Conservation (phyloP, 1,284 basidiomycete genomes). For the Paramarasmius palmivorus region DNA sequence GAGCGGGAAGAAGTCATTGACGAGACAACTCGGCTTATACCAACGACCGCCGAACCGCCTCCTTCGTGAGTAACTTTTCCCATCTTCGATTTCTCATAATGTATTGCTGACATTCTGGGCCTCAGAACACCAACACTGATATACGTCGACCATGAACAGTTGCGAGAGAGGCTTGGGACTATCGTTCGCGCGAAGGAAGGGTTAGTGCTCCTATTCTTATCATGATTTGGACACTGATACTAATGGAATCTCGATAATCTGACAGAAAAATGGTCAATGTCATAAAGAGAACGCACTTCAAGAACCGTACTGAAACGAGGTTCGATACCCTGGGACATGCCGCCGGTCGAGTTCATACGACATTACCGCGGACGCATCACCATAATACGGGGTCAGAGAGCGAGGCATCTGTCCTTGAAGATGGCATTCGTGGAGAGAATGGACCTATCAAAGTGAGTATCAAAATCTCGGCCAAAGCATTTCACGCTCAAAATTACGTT, state of each 20-base stretch:
- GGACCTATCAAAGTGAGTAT: background rate
- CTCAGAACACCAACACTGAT: constrained; percentile 5
- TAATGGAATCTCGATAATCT: background rate
- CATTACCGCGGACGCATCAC: background rate
- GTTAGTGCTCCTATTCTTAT: background rate
- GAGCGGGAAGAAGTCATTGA: constrained; percentile 1
- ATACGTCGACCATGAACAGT: constrained; percentile 8
- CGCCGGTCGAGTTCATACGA: background rate
- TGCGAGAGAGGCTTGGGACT: constrained; percentile 12
- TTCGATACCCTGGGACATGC: background rate
- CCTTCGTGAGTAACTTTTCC: constrained; percentile 6
- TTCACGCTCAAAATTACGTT: background rate
- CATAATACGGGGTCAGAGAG: background rate
- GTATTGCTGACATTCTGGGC: background rate
- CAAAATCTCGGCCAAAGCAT: background rate
- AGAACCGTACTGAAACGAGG: background rate
- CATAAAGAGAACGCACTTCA: background rate
- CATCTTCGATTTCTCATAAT: background rate
- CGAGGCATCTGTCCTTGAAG: background rate
- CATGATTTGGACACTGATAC: background rate
- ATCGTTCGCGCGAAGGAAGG: constrained; percentile 13
- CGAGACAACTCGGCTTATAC: constrained; percentile 10
- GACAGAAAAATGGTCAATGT: constrained; percentile 14
- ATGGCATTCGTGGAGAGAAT: background rate
- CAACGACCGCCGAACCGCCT: constrained; percentile 8